Evolutionary conservation across 495 filamentous ascomycete genomes (phyloP), one percentile per base, ranked within the genome.

Genomic region (Penicillium cinerascens): DNA sequence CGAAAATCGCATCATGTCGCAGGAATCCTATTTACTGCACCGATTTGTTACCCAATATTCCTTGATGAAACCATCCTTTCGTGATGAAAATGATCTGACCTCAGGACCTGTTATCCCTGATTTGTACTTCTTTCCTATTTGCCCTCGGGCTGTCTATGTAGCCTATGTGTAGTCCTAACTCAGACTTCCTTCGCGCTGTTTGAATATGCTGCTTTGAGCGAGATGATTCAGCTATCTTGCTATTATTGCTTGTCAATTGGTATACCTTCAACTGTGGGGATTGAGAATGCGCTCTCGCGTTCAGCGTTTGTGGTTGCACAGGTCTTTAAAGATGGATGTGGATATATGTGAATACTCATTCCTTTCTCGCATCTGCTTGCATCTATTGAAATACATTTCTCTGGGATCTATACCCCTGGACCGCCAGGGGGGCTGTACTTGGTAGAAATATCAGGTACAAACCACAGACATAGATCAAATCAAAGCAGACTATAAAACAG

Each of bases 41-140:
- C 37, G n/a, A 48, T 49, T 57, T 54, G 41, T 47, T 38, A 47
- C 51, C 38, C 47, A 52, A 40, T 50, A 35, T 47, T 47, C 43
- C 44, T 44, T 56, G 44, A 45, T 49, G 58, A 46, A 54, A 39
- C 16, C 51, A 63, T 65, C 50, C 35, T 39, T 51, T 51, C 15
- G 57, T 47, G 63, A 63, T 60, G 56, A 63, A 63, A 57, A 56
- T 39, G 54, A 61, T 57, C 52, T 55, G 45, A 56, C 42, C 46
- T 35, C 25, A 45, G 49, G 53, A 56, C 17, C 56, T 46, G 47
- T 35, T 11, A 20, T 55, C 37, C 44, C 41, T 33, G 26, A 22
- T 21, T 11, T 43, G 35, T 35, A 18, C 41, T 23, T 23, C 50
- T 55, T 49, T 42, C 41, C 37, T 38, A 5, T 39, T 16, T 39